Base-by-base conservation (phyloP, 129 eudicot genomes). In the Pulicaria dysenterica region DNA sequence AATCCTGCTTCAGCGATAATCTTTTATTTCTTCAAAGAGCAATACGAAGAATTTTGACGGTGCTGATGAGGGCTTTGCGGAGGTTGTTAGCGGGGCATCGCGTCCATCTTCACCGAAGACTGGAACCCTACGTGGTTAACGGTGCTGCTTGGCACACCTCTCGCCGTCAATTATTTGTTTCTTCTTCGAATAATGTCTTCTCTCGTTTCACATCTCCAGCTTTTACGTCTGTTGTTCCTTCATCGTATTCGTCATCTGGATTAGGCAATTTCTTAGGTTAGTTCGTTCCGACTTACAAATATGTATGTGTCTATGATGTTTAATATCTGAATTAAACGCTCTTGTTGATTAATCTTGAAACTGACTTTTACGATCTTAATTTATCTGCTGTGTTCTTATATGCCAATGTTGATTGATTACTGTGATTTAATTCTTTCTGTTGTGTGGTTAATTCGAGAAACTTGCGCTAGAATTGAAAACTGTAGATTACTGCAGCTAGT, bases 201-300 rank as follows among this genome's bases (percentile, higher is more conserved):
- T 66, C 87, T 68, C 79, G 10, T 48, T 69, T 71, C 63, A 39
- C 76, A 13, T 49, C 82, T 24, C 65, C 56, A 46, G 58, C 9
- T 49, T 67, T 84, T 34, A 64, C 56, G 40, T 45, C 70, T 6
- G 36, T 24, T 39, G 41, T 71, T 58, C 66, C 58, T 19, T 45
- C 78, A 31, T 71, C 69, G 2, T 58, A 65, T 47, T 58, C 77
- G 8, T 59, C 81, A 14, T 69, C 78, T 65, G 82, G 83, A 70
- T 70, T 64, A 3, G 49, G 15, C 67, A 80, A 84, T 64, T 84
- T 87, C 42, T 36, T 55, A 84, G 89, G 92, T 84, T 8, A 41
- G 77, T 48, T 54, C 54, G 37, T 55, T 48, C 34, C 13, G 2
- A 8, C 31, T 50, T 43, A 34, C 54, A 43, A 40, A 3, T 70